Evolutionary conservation across 129 eudicot genomes (phyloP), one percentile per base, ranked within the genome.

Genomic region (Tanacetum coccineum): DNA sequence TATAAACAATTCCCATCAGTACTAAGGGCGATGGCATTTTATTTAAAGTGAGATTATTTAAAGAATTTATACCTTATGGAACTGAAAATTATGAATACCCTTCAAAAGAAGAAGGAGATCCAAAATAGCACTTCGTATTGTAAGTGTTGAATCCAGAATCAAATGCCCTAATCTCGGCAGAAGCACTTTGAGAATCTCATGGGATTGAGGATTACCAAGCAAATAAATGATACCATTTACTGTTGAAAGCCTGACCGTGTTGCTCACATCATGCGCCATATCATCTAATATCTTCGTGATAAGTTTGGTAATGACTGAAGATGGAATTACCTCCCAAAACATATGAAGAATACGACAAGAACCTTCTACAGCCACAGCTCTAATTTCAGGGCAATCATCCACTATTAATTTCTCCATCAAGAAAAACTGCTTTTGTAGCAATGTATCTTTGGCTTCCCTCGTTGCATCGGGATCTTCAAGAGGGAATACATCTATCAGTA

Each of bases 281-380:
- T 89, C 81, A 66, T 94, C 99, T 59, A 87, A 81, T 59, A 87
- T 76, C 62, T 77, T 89, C 47, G 97, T 81, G 55, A 94, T 68
- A 4, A 87, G 58, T 70, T 94, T 94, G 62, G 97, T 84, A 62
- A 94, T 94, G 63, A 73, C 79, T 59, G 89, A 80, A 52, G 99
- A 77, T 0, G 95, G 89, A 79, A 94, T 79, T 67, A 87, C 71
- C 78, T 94, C 99, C 99, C 97, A 94, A 47, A 94, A 94, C 82
- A 89, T 62, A 79, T 83, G 82, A 71, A 94, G 97, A 70, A 84
- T 74, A 64, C 99, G 95, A 78, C 97, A 89, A 74, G 80, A 70
- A 62, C 99, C 99, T 87, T 94, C 99, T 3, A 89, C 97, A n/a
- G 99, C 97, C 51, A 89, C 87, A 64, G 78, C 87, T 79, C 99